Conservation (phyloP, 768 basidiomycete species). For the Rhizopogon roseolus region DNA sequence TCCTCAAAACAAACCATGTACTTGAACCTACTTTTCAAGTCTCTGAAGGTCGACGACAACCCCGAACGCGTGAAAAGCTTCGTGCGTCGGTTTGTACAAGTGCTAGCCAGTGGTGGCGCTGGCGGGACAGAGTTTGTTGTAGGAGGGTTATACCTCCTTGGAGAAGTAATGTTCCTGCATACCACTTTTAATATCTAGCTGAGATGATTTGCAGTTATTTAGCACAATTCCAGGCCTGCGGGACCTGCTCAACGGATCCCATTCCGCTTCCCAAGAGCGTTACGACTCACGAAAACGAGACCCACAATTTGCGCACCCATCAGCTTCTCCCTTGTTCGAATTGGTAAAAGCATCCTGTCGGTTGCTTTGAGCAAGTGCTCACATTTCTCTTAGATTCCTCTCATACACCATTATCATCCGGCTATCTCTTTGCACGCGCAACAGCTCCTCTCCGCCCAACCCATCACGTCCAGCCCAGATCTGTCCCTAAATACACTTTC, state of each 20-base stretch:
- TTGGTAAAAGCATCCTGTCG: slow-evolving; percentile 50
- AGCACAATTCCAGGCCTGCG: slow-evolving; percentile 41
- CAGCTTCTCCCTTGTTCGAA: slow-evolving; percentile 82
- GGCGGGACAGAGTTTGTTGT: slow-evolving; percentile 85
- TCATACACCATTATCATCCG: slow-evolving; percentile 87
- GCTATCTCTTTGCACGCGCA: slow-evolving; percentile 81
- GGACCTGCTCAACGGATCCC: slow-evolving; percentile 35
- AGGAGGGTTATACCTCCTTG: slow-evolving; percentile 82
- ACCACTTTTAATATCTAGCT: background rate
- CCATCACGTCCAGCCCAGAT: slow-evolving; percentile 80
- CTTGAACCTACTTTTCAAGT: slow-evolving; percentile 89
- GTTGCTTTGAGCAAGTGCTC: background rate
- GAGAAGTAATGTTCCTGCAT: slow-evolving; percentile 57
- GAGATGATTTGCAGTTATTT: slow-evolving; percentile 40
- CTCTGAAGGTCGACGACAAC: slow-evolving; percentile 65
- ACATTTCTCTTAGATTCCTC: slow-evolving; percentile 51
- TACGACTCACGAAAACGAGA: slow-evolving; percentile 93
- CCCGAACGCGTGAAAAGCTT: slow-evolving; percentile 70
- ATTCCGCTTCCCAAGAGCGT: slow-evolving; percentile 16
- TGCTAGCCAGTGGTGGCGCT: slow-evolving; percentile 62
- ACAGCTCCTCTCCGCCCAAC: slow-evolving; percentile 69
- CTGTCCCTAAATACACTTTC: slow-evolving; percentile 90
- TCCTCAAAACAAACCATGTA: slow-evolving; percentile 97
- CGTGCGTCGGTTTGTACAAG: slow-evolving; percentile 78
- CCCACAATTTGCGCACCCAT: slow-evolving; percentile 80